Evolutionary conservation across 148 eudicot species (phyloP), one percentile per base, ranked within the genome.

Genomic region (Beta vulgaris): DNA sequence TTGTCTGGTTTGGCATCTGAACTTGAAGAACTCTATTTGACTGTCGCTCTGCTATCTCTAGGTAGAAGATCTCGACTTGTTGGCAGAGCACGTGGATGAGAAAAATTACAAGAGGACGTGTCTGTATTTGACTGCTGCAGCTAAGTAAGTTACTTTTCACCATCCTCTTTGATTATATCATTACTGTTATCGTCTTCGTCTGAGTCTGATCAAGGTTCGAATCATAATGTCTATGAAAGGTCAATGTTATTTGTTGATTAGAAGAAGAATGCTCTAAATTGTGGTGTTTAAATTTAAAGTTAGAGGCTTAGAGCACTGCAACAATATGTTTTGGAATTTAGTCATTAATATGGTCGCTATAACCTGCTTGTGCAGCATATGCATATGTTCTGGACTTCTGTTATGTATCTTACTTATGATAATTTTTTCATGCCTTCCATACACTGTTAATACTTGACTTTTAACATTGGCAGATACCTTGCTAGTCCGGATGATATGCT

Each of bases 41-140:
- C 31, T 63, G 18, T 40, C 23, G 16, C 19, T 79, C 53, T 29
- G 63, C 34, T 63, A 34, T 54, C 62, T 73, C 51, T 81, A 91
- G 96, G 97, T 95, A 55, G 98, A 94, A 79, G 90, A 89, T 85
- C 93, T 90, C 60, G 91, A 90, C 81, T 77, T 90, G 79, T 74
- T 90, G 68, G 70, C 71, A 78, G 92, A 88, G 71, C 93, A 90
- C 64, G 93, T 92, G 68, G 96, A 87, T 81, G 81, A 63, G 13
- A 78, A 91, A 57, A 95, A 92, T 80, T 89, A 77, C 76, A 88
- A 83, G 75, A 89, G 97, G 82, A 95, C 96, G 16, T 85, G 96
- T 82, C 81, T 84, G 46, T 95, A 95, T 78, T 87, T 92, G 83
- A 92, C 90, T 43, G 91, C 87, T 65, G 80, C 87, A 42, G 97